Base-by-base conservation (phyloP, 2,329 filamentous ascomycete genomes). In the Xylariaceae sp. region DNA sequence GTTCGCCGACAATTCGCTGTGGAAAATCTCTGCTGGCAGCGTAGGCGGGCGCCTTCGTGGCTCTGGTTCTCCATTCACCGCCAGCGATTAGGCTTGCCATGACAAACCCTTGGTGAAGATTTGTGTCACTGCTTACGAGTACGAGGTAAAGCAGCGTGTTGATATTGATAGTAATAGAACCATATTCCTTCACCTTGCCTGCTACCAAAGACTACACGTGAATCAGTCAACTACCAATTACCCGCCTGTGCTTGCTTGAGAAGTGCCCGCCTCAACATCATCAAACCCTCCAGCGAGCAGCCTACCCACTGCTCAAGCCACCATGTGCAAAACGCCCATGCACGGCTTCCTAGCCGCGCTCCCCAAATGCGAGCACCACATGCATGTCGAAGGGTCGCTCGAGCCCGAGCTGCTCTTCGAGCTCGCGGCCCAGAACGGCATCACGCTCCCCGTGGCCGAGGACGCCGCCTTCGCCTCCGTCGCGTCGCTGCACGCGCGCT, bases 311-410 rank as follows among this genome's bases (percentile, higher is more conserved):
- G 22, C 22, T 11, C n/a, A 29, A 32, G n/a, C n/a, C 43, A 46
- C 37, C 41, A 83, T 82, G 78, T 83, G 78, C 62, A 67, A 76
- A 54, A 65, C 68, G 28, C 53, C 65, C 12, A 63, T 79, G 38
- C 79, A 81, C 64, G 61, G 69, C 32, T 80, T 87, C 59, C 72
- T 89, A 29, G 64, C 67, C 38, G 73, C 73, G 24, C 74, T 90
- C 22, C 86, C 86, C 49, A 90, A 90, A 69, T 87, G 83, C 65
- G 87, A 91, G 62, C 86, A 89, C 58, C 87, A 90, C 64, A 76
- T 90, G 40, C 87, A 91, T 60, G 73, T 91, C 26, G 86, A 90
- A 64, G 87, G 87, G 41, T 83, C 83, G 11, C 73, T 91, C 29
- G 80, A 81, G 31, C 84, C 86, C 1, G 66, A 73, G 41, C 71